Percentiles rank a stretch among this genome's conserved stretches.
phyloP scores from a whole-genome alignment of 768 basidiomycete species.

The Filobasidium floriforme region DNA sequence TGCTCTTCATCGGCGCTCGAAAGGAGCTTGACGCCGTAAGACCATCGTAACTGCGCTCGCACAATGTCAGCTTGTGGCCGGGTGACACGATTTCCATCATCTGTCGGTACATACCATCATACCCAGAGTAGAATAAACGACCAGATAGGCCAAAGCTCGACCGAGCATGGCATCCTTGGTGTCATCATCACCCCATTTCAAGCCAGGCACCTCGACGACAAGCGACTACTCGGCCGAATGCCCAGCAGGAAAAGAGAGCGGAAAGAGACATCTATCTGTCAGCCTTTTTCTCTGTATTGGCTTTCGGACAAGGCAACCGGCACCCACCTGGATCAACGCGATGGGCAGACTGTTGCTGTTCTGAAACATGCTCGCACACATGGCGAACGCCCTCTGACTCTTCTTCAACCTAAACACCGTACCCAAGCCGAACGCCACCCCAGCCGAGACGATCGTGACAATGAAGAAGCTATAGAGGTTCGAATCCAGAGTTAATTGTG shows the following conservation, averaged over 20 bases:
- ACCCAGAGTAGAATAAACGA: slow-evolving; percentile 87
- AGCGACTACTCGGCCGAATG: slow-evolving; percentile 58
- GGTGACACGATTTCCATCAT: no score
- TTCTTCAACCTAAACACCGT: slow-evolving; percentile 59
- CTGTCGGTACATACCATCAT: slow-evolving; percentile 68
- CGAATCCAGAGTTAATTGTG: slow-evolving; percentile 54
- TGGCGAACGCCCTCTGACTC: slow-evolving; percentile 56
- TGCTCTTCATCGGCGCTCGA: slow-evolving; percentile 60
- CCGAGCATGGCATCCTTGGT: slow-evolving; percentile 83
- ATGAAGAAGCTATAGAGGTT: slow-evolving; percentile 62
- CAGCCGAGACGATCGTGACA: slow-evolving; percentile 65
- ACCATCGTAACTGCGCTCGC: slow-evolving; percentile 68
- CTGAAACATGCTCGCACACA: slow-evolving; percentile 44
- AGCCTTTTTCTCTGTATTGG: slow-evolving; percentile 32
- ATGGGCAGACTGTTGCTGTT: slow-evolving; percentile 85
- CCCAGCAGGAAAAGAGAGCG: no score
- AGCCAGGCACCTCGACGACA: slow-evolving; percentile 68
- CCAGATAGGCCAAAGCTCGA: slow-evolving; percentile 51
- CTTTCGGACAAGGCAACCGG: no score
- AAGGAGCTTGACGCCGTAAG: slow-evolving; percentile 77
- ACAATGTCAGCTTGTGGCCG: background rate
- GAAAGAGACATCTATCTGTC: background rate
- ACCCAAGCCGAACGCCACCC: slow-evolving; percentile 59
- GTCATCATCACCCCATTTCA: slow-evolving; percentile 76
- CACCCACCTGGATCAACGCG: slow-evolving; percentile 60